Base-by-base conservation (phyloP, 73 alveolate species). In the Stentor roeselii region DNA sequence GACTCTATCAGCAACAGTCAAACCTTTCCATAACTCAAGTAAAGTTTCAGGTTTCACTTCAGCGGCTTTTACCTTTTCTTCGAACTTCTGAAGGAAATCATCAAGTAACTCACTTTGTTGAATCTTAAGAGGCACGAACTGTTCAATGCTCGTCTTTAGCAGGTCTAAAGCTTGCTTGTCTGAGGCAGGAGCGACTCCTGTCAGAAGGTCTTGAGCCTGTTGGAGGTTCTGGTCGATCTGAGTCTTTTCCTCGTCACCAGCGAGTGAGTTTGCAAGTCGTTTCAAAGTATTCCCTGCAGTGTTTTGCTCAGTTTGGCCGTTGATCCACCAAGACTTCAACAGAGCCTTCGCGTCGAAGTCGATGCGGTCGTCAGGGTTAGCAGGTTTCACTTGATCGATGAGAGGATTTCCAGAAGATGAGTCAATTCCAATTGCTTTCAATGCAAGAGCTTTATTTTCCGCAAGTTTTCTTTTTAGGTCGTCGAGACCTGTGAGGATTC, bases 141-240 rank as follows among this genome's bases (percentile, higher is more conserved):
- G 42, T 67, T 67, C 80, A 67, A 67, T n/a, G 37, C 42, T 30
- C 27, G 37, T 1, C 80, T 67, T 67, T 11, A 67, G 11, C 1
- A 21, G n/a, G 37, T 21, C 37, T 21, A 67, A 32, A 1, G 80
- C 80, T 30, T 34, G 42, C 34, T 32, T n/a, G 11, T 36, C 37
- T 0, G 37, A 14, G 37, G 21, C 80, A 67, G 80, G 80, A 32
- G 34, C 41, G 14, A 67, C 41, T 30, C 80, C 80, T 21, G 80
- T 30, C 37, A 67, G 27, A 21, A 32, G 0, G 34, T 67, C 21
- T 1, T 21, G n/a, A 21, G 42, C 80, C 34, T 67, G 37, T 32
- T 67, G 42, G 34, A 21, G 14, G 41, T 21, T 21, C 34, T 67
- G 42, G 34, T 67, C 37, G 41, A 40, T 40, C 34, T 67, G 80